Conservation (phyloP, 23 red algal species). For the Gracilariopsis chorda region DNA sequence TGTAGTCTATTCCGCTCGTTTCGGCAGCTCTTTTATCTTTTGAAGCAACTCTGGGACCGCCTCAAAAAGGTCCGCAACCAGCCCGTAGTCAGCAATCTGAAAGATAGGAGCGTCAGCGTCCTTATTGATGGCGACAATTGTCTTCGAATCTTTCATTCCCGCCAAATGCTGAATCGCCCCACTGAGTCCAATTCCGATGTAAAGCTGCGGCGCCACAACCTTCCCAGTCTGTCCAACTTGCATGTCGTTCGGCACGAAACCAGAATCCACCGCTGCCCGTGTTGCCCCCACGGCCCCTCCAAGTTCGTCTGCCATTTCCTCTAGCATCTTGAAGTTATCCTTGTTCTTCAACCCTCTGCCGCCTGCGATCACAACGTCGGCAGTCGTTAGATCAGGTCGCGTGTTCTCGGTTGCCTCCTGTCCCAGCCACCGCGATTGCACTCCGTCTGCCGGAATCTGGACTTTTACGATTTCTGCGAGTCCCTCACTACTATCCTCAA, state of each 20-base stretch:
- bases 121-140: constrained; percentile 98
- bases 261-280: constrained; percentile 91
- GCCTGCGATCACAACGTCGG: constrained; percentile 82
- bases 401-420: constrained; percentile 39
- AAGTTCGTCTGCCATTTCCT: constrained; percentile 76
- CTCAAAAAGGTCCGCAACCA: constrained; percentile 97
- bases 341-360: constrained; percentile 84
- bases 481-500: constrained; percentile 29
- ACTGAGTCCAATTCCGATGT: constrained; percentile 88
- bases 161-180: constrained; percentile 98
- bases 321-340: constrained; percentile 87
- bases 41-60: constrained; percentile 73
- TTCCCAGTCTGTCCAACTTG: constrained; percentile 99
- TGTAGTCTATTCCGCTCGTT: too few relatives aligned
- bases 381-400: constrained; percentile 73
- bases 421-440: constrained; percentile 48
- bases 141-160: constrained; percentile 97
- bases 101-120: constrained; percentile 98
- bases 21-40: constrained; percentile 57
- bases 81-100: constrained; percentile 91
- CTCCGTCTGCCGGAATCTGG: background rate
- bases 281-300: constrained; percentile 92
- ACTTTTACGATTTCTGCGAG: constrained; percentile 10
- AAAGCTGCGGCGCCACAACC: constrained; percentile 91
- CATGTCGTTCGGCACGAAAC: constrained; percentile 93